phyloP scores from a whole-genome alignment of 2,329 filamentous ascomycete species.

The Apiospora pterosperma region DNA sequence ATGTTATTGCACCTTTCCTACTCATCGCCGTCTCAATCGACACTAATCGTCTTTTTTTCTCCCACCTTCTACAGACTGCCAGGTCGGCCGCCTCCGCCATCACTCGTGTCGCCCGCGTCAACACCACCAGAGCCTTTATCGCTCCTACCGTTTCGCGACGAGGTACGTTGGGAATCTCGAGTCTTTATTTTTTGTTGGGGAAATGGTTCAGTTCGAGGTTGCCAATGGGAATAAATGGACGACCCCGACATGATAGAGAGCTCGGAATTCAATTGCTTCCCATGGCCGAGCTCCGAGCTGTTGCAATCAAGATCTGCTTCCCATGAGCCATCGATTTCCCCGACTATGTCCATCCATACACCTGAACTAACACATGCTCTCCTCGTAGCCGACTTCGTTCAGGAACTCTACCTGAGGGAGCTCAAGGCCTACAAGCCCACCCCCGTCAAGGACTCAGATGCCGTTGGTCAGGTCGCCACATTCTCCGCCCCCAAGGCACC shows the following conservation, averaged over 20 bases:
- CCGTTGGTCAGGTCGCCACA: constrained; percentile 86
- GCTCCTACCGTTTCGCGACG: constrained; percentile 58
- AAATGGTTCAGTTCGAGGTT: not conserved
- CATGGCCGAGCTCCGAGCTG: not conserved
- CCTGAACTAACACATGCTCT: not conserved
- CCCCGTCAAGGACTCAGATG: constrained; percentile 77
- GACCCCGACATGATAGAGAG: not conserved
- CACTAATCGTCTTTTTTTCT: not conserved
- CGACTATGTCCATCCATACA: not conserved
- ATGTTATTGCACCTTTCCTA: too few species aligned
- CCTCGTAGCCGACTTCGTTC: constrained; percentile 82
- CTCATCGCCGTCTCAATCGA: too few species aligned
- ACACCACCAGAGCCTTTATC: constrained; percentile 53
- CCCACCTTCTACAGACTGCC: constrained; percentile 39
- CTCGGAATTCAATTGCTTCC: not conserved
- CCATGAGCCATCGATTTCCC: not conserved
- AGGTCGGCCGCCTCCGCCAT: constrained; percentile 47
- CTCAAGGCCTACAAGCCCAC: constrained; percentile 92
- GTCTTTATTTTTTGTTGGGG: not conserved
- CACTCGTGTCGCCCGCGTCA: constrained; percentile 46
- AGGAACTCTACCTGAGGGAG: constrained; percentile 96
- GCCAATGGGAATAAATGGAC: not conserved
- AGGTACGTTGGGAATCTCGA: constrained; percentile 43
- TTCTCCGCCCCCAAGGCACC: constrained; percentile 80
- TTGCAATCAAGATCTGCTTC: not conserved